Conservation (phyloP, 139 green algal genomes). For the Coelastrella sp. region DNA sequence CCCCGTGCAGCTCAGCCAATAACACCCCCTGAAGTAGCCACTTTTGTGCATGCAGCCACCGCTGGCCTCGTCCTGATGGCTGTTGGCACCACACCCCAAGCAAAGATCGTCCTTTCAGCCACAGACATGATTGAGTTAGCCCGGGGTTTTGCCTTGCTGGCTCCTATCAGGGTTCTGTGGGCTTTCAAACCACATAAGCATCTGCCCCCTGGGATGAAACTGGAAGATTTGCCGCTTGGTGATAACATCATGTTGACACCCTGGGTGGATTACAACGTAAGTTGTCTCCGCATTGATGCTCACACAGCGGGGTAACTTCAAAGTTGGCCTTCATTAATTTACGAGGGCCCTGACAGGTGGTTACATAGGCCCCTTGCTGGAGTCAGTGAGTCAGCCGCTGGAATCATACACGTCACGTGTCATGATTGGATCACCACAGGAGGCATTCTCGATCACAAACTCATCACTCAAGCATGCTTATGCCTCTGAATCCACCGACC, state of each 20-base stretch:
- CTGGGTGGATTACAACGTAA: constrained; percentile 38
- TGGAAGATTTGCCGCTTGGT: not conserved
- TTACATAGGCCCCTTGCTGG: too few species aligned
- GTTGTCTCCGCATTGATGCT: not conserved
- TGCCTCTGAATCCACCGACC: too few species aligned
- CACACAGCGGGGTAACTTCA: too few species aligned
- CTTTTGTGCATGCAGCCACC: not conserved
- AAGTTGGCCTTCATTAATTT: too few species aligned
- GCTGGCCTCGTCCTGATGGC: not conserved
- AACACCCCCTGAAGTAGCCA: not conserved
- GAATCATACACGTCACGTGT: too few species aligned
- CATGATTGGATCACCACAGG: too few species aligned
- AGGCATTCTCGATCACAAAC: too few species aligned
- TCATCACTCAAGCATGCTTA: too few species aligned
- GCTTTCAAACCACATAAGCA: not conserved
- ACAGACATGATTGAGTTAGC: not conserved
- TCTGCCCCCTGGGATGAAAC: not conserved
- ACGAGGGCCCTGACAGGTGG: too few species aligned
- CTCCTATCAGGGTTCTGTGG: constrained; percentile 30
- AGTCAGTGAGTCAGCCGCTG: not conserved
- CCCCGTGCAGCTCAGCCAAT: constrained; percentile 5
- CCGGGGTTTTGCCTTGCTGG: constrained; percentile 16
- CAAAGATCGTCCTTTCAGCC: not conserved
- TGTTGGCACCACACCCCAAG: not conserved
- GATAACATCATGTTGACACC: not conserved